These are phyloP conservation scores for Drosera capensis DNA, from an alignment of 148 eudicot genomes.

Conservation along the genomic window DNA sequence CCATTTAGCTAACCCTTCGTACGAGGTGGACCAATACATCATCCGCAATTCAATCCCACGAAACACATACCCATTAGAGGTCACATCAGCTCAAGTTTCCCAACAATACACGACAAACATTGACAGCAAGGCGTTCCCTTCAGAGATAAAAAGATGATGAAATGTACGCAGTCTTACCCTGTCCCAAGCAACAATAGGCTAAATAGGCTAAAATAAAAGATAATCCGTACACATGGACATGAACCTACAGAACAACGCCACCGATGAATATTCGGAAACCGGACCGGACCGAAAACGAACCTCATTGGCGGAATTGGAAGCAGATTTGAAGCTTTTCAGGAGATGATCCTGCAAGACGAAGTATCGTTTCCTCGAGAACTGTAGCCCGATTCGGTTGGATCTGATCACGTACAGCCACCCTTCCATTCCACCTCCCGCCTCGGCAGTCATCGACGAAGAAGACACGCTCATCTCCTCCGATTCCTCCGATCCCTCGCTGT, in stretches of 20 bases:
- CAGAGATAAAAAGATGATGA: neutral
- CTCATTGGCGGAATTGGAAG: conserved; percentile 27
- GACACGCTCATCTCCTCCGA: conserved; percentile 20
- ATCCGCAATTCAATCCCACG: no score
- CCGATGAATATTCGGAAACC: neutral
- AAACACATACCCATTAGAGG: no score
- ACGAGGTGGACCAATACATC: no score
- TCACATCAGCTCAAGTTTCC: neutral
- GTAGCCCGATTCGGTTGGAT: conserved; percentile 48
- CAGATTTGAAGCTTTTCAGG: conserved; percentile 44
- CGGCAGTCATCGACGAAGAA: no score
- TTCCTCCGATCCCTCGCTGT: neutral
- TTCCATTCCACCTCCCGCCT: conserved; percentile 34
- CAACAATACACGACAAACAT: neutral
- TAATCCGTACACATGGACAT: no score
- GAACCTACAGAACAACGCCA: neutral
- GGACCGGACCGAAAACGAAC: conserved; percentile 8
- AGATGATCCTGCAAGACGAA: conserved; percentile 51
- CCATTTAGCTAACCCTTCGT: no score
- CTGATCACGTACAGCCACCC: conserved; percentile 59
- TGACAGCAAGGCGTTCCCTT: no score
- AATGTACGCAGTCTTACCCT: neutral
- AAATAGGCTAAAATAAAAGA: no score
- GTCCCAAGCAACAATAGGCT: neutral
- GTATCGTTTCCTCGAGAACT: conserved; percentile 39